Evolutionary conservation across 2,329 filamentous ascomycete genomes (phyloP).

Genomic region (Microcyclosporella mali): DNA sequence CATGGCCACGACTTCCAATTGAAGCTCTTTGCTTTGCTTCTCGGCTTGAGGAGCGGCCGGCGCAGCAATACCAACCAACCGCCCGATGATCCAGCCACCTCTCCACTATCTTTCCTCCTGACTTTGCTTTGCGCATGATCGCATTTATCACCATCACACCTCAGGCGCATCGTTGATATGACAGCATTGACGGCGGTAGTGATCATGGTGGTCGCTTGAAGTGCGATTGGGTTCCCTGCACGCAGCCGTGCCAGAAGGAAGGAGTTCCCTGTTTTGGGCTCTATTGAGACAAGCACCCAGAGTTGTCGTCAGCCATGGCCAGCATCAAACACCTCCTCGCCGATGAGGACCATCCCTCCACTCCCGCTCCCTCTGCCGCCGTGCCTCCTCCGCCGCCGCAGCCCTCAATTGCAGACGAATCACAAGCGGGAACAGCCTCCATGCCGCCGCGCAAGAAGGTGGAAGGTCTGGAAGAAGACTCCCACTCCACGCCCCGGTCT

Average conservation of each 20-base stretch:
- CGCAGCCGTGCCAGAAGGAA: not conserved
- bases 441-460: conserved; percentile 18
- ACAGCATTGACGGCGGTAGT: not conserved
- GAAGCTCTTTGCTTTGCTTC: too few relatives aligned
- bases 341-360: conserved; percentile 1
- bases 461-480: conserved; percentile 14
- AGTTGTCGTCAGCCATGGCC: conserved; percentile 2
- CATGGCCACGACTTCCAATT: too few relatives aligned
- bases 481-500: conserved; percentile 11
- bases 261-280: not conserved
- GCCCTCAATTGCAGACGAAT: conserved; percentile 4
- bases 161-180: not conserved
- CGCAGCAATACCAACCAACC: too few relatives aligned
- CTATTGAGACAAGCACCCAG: conserved; percentile 3
- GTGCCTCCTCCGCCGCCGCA: conserved; percentile 11
- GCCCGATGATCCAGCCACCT: too few relatives aligned
- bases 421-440: conserved; percentile 1
- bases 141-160: too few relatives aligned
- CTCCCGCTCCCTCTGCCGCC: conserved; percentile 2
- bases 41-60: too few relatives aligned
- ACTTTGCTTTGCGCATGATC: too few relatives aligned
- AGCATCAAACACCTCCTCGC: conserved; percentile 4
- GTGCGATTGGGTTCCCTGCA: too few relatives aligned
- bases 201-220: too few relatives aligned
- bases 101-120: too few relatives aligned